A percentile compares a stretch with the other conserved stretches of the same genome.
Evolutionary conservation across 169 alveolate species (phyloP).

Genomic region (Eimeria tenella): DNA sequence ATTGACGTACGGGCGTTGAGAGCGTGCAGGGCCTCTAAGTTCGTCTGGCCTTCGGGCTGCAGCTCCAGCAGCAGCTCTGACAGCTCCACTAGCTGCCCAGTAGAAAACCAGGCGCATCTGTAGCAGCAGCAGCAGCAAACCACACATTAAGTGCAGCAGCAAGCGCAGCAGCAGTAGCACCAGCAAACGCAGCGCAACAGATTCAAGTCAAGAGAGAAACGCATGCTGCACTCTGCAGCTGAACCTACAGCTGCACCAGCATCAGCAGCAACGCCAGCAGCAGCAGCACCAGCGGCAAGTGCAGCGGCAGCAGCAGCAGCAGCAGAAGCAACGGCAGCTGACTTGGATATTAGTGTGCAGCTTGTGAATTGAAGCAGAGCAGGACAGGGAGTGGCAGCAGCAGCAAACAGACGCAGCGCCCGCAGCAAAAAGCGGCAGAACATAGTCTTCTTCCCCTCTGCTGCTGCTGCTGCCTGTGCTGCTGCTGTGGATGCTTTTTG

Average conservation of each 20-base stretch:
- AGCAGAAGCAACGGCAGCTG: neutral
- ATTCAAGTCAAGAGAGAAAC: neutral
- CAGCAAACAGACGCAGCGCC: constrained; percentile 61
- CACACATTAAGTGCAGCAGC: neutral
- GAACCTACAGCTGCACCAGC: neutral
- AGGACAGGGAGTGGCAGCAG: constrained; percentile 44
- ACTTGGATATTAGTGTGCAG: constrained; percentile 26
- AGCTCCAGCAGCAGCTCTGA: constrained; percentile 58
- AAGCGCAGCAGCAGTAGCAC: neutral
- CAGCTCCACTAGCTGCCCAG: constrained; percentile 56
- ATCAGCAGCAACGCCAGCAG: neutral
- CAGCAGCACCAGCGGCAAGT: constrained; percentile 4
- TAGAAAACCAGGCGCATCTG: constrained; percentile 64
- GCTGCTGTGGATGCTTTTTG: neutral
- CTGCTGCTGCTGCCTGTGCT: neutral
- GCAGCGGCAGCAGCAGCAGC: neutral
- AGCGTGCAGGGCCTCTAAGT: constrained; percentile 9
- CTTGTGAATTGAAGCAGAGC: constrained; percentile 10
- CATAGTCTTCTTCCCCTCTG: neutral
- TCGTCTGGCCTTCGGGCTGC: neutral
- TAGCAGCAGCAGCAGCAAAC: constrained; percentile 46
- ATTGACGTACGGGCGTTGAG: constrained; percentile 29
- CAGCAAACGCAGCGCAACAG: neutral
- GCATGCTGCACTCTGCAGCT: no score
- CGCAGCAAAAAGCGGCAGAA: constrained; percentile 55